Evolutionary conservation across 2,329 filamentous ascomycete species (phyloP).

Genomic region (Domatiomyces globalis): DNA sequence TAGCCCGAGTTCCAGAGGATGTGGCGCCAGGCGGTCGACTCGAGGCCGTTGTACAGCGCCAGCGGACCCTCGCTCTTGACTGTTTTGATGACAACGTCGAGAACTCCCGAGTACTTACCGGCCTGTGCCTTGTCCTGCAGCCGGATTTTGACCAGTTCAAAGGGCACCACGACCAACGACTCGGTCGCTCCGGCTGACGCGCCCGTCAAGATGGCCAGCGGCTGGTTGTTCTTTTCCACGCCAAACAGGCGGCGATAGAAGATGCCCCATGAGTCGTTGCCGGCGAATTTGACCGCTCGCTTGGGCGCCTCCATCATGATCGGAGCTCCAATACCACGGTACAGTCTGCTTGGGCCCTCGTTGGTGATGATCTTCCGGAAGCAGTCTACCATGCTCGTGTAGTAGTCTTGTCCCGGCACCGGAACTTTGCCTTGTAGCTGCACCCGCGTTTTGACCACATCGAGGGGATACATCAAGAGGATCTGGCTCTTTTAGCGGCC

Average conservation of each 20-base stretch:
- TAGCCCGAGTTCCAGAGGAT: constrained; percentile 89
- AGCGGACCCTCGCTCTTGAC: constrained; percentile 69
- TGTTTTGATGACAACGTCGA: constrained; percentile 48
- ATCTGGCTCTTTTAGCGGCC: constrained; percentile 42
- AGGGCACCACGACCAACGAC: constrained; percentile 91
- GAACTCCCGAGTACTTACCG: constrained; percentile 48
- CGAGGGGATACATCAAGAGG: constrained; percentile 89
- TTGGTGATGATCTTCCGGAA: constrained; percentile 93
- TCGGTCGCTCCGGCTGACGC: constrained; percentile 92
- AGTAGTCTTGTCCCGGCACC: constrained; percentile 58
- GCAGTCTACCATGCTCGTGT: constrained; percentile 97
- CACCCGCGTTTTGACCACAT: constrained; percentile 97
- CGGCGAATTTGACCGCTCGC: constrained; percentile 94
- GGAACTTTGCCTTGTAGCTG: constrained; percentile 70
- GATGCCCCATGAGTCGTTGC: constrained; percentile 96
- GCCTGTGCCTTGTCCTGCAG: constrained; percentile 91
- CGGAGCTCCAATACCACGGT: constrained; percentile 87
- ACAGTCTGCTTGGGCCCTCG: constrained; percentile 83
- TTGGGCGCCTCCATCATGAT: constrained; percentile 98
- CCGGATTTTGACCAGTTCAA: constrained; percentile 96
- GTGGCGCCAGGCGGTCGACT: constrained; percentile 94
- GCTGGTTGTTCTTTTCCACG: constrained; percentile 75
- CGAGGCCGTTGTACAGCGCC: constrained; percentile 89
- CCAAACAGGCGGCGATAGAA: constrained; percentile 83
- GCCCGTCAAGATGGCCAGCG: constrained; percentile 80